phyloP scores from a whole-genome alignment of 2,329 filamentous ascomycete genomes.

The Tolypocladium nubicola region DNA sequence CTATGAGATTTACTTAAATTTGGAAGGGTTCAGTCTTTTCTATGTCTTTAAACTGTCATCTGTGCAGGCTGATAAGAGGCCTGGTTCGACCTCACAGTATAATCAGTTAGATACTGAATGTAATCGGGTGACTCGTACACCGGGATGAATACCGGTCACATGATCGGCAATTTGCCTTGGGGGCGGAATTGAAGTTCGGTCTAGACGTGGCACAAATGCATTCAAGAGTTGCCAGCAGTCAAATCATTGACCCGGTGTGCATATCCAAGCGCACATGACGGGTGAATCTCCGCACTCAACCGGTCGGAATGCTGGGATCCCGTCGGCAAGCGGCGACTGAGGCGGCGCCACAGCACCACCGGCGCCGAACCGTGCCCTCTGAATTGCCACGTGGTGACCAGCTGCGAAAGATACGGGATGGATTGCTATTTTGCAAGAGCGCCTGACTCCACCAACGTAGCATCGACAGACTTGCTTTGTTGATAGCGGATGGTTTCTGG shows the following conservation, averaged over 20 bases:
- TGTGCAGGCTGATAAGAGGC: background rate
- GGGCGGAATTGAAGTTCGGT: background rate
- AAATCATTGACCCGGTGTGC: background rate
- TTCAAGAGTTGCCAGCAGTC: background rate
- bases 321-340: background rate
- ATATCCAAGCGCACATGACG: background rate
- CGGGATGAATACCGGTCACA: background rate
- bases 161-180: background rate
- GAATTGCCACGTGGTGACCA: background rate
- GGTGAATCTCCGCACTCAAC: background rate
- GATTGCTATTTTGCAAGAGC: too few species aligned
- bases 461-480: too few species aligned
- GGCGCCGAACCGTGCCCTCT: background rate
- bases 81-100: too few species aligned
- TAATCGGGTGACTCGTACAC: background rate
- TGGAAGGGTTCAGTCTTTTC: background rate
- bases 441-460: too few species aligned
- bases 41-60: background rate
- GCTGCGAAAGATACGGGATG: background rate
- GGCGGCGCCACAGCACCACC: background rate
- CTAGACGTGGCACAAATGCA: background rate
- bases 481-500: too few species aligned
- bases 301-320: background rate
- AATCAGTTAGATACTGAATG: background rate
- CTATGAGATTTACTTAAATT: background rate